Base-by-base conservation (phyloP, 257 asterid species). In the Petunia axillaris region DNA sequence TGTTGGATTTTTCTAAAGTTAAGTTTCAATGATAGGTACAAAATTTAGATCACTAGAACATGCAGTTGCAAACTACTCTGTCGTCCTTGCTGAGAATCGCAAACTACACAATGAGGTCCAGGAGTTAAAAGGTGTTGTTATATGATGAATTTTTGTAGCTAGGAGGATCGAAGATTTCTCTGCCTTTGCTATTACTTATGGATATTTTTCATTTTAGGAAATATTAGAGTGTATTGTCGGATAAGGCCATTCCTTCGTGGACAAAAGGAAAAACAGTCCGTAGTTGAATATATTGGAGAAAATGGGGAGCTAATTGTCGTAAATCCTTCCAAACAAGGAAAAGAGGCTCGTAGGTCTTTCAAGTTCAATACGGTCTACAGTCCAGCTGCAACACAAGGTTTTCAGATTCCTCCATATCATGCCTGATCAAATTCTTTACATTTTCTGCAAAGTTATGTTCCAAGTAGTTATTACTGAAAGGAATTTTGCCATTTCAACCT, bases 141-240 rank as follows among this genome's bases (percentile, higher is more conserved):
- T 6, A 55, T 6, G 37, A 73, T 9, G 36, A 73, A 71, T 48
- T 73, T 73, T 73, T 36, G 50, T 35, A 13, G 50, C 38, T 0
- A 50, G 36, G 44, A 73, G 78, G 11, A 11, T 8, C 43, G 44
- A 36, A 52, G 35, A 11, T 73, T 11, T 50, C 59, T 70, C 62
- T 73, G 46, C 62, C 36, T 11, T 35, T 73, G 52, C 36, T 3
- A 46, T 73, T 73, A 58, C 63, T 73, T 73, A 73, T 73, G 62
- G 50, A 73, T 36, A 58, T 16, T 50, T 73, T 6, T 46, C 36
- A 48, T 50, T 64, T 83, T 76, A 96, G 99, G 99, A 81, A 96
- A 94, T 62, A 96, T 96, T 79, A 91, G 99, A 85, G 99, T 94
- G 64, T 96, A 92, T 75, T 96, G 99, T 77, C 89, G 99, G 81